A percentile compares a stretch with the other conserved stretches of the same genome.
phyloP scores from a whole-genome alignment of 495 filamentous ascomycete genomes.

The Penicillium simplicissimum region DNA sequence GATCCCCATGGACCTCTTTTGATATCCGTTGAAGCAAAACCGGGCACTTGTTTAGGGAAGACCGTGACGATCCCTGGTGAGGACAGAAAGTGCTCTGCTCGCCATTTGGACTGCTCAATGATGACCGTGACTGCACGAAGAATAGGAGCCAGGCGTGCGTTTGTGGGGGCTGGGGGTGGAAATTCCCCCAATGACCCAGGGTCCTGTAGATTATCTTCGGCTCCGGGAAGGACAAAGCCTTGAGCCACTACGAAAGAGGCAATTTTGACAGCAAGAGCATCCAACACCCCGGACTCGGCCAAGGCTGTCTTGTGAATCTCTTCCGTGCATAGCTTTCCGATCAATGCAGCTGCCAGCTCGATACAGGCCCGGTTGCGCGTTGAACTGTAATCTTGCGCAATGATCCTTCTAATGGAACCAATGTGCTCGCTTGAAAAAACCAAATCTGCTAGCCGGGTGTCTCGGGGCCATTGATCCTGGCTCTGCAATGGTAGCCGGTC shows the following conservation, averaged over 20 bases:
- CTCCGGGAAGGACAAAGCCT: slow-evolving; percentile 63
- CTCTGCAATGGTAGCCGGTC: slow-evolving; percentile 59
- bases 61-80: slow-evolving; percentile 73
- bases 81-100: slow-evolving; percentile 74
- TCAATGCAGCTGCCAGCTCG: slow-evolving; percentile 63
- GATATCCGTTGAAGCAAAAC: slow-evolving; percentile 44
- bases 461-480: slow-evolving; percentile 43
- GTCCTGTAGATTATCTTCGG: slow-evolving; percentile 39
- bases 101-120: slow-evolving; percentile 74
- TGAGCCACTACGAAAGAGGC: slow-evolving; percentile 70
- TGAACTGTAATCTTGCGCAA: slow-evolving; percentile 57
- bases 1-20: slow-evolving; percentile 50
- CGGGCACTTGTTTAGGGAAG: slow-evolving; percentile 57
- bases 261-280: slow-evolving; percentile 74
- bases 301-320: slow-evolving; percentile 68
- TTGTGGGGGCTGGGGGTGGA: slow-evolving; percentile 55
- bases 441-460: slow-evolving; percentile 57
- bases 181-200: slow-evolving; percentile 37
- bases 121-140: slow-evolving; percentile 82
- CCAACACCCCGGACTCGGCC: slow-evolving; percentile 71
- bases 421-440: slow-evolving; percentile 65
- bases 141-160: slow-evolving; percentile 64
- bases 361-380: slow-evolving; percentile 63
- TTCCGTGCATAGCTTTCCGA: slow-evolving; percentile 67
- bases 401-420: slow-evolving; percentile 59